A percentile compares a stretch with the other conserved stretches of the same genome.
These are phyloP conservation scores for Ricinus communis DNA, from an alignment of 345 rosid species.

Conservation along the genomic window DNA sequence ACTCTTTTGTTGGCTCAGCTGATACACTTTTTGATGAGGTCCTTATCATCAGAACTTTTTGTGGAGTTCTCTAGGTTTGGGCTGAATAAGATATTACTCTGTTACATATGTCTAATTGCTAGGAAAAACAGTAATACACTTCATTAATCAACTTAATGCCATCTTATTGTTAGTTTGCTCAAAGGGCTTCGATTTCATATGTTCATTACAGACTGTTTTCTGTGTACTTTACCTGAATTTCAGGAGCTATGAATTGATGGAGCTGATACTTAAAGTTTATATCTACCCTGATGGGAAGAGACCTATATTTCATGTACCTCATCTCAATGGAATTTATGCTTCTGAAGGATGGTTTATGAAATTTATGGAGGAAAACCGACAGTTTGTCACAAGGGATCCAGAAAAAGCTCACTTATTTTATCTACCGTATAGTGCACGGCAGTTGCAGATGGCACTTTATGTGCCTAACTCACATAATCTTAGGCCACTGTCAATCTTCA, in stretches of 20 bases:
- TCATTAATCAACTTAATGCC: neutral
- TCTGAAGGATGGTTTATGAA: conserved; percentile 99
- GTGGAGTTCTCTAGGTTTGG: neutral
- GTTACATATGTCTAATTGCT: neutral
- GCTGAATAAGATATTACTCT: no score
- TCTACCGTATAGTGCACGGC: conserved; percentile 83
- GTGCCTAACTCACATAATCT: conserved; percentile 65
- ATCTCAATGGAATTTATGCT: conserved; percentile 78
- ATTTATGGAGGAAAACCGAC: conserved; percentile 65
- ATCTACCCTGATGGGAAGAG: conserved; percentile 71
- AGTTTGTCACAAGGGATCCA: conserved; percentile 72
- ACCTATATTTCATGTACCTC: conserved; percentile 76
- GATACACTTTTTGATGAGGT: neutral
- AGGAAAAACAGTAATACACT: neutral
- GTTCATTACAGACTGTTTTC: neutral
- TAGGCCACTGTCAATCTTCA: conserved; percentile 55
- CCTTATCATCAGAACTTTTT: neutral
- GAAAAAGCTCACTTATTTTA: conserved; percentile 86
- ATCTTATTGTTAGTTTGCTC: neutral
- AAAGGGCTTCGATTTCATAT: neutral
- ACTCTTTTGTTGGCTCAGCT: no score
- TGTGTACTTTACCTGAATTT: conserved; percentile 15
- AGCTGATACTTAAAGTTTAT: conserved; percentile 70
- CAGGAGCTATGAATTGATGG: conserved; percentile 95
- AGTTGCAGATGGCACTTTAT: conserved; percentile 56